Evolutionary conservation across 2,329 filamentous ascomycete genomes (phyloP), one percentile per base, ranked within the genome.

Genomic region (Aureobasidium mangrovei): DNA sequence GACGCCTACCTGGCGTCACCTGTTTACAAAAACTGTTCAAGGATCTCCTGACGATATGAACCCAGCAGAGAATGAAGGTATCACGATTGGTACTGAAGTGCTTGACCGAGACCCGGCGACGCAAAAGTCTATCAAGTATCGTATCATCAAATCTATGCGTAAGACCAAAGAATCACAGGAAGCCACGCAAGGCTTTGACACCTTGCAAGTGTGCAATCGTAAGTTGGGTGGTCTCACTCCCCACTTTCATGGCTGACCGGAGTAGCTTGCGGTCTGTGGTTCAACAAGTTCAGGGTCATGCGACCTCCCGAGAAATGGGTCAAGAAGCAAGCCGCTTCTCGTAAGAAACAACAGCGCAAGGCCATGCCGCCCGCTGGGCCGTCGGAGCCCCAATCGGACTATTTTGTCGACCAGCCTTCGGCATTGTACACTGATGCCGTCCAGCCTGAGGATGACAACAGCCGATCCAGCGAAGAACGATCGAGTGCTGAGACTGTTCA

Each of bases 1-100:
- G 63, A 98, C 93, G 0, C 88, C 91, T 0, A 96, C 91, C 0
- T 98, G 93, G 93, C 84, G 93, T 57, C 93, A 91, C 64, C 88
- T 93, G 9, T 96, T 86, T 78, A 83, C 83, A n/a, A 88, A 89
- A 63, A 77, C 87, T 6, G 77, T 84, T 43, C 74, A 81, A 12
- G 90, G 88, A 1, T 77, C 78, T 32, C 88, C 89, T 0, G 77
- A 80, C 3, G 81, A 84, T 57, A 77, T 87, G 44, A 82, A 88
- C 56, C 82, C 85, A 53, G 87, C 84, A 0, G 83, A 86, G 56
- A 84, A 85, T 62, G 83, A 85, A 44, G 85, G 86, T 1, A 78
- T 79, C 47, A 81, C 91, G 44, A 85, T 89, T 18, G 87, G 85
- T 26, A 84, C 94, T 63, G 82, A 88, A 52, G 72, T 84, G 4